phyloP scores from a whole-genome alignment of 345 rosid species.

The Eucalyptus erythrocorys region DNA sequence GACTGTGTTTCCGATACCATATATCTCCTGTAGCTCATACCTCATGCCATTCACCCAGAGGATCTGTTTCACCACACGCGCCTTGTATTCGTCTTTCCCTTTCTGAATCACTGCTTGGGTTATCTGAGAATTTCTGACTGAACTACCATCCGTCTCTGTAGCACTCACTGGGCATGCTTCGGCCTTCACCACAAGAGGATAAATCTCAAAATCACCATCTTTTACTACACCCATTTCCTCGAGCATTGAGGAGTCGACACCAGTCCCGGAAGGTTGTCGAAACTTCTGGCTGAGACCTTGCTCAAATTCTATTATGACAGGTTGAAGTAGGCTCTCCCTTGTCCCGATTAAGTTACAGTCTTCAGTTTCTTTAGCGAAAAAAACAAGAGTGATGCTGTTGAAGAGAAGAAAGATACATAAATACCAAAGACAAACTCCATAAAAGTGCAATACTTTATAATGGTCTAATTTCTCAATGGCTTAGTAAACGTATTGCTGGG shows the following conservation, averaged over 20 bases:
- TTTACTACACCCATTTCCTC: constrained; percentile 11
- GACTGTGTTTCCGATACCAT: constrained; percentile 34
- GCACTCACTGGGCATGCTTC: constrained; percentile 9
- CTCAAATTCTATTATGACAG: constrained; percentile 21
- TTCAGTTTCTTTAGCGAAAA: constrained; percentile 33
- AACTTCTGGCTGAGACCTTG: constrained; percentile 45
- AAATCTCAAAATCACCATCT: constrained; percentile 14
- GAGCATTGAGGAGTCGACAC: constrained; percentile 31
- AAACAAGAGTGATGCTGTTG: constrained; percentile 29
- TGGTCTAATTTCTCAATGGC: not conserved
- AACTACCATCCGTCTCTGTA: constrained; percentile 3
- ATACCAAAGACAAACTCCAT: not conserved
- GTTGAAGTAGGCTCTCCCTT: constrained; percentile 13
- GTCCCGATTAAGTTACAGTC: constrained; percentile 21
- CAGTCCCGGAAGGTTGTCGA: constrained; percentile 36
- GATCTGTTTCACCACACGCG: constrained; percentile 33
- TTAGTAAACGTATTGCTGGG: not conserved
- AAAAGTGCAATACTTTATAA: not conserved
- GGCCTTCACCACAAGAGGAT: constrained; percentile 41
- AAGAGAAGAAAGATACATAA: not conserved
- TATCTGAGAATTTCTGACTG: constrained; percentile 28
- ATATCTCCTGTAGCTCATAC: constrained; percentile 48
- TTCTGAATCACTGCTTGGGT: constrained; percentile 35
- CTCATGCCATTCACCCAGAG: constrained; percentile 31
- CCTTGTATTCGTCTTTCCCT: constrained; percentile 19